Evolutionary conservation across 371 early-diverging fungal genomes (phyloP).

Genomic region (Zopfochytrium polystomum): DNA sequence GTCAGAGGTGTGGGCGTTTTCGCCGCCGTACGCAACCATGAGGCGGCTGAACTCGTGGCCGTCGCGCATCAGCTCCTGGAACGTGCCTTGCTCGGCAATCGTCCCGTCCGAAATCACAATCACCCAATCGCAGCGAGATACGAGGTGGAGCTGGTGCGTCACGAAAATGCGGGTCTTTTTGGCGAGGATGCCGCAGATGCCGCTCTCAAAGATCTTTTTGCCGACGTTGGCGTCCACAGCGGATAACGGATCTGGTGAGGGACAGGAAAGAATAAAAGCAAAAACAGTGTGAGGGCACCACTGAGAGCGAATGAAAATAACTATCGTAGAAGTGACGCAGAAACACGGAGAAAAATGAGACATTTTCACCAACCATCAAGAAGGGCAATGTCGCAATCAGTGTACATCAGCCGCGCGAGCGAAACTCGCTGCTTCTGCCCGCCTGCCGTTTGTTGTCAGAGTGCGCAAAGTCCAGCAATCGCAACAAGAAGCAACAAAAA

Average conservation of each 20-base stretch:
- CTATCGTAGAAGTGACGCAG: too few species aligned
- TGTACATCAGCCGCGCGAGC: constrained; percentile 50
- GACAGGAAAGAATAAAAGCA: not conserved
- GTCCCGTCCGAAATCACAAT: constrained; percentile 55
- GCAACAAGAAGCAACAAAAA: constrained; percentile 10
- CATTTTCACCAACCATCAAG: constrained; percentile 16
- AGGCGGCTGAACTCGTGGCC: constrained; percentile 44
- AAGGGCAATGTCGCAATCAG: constrained; percentile 18
- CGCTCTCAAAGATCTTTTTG: constrained; percentile 41
- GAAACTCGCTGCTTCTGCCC: constrained; percentile 62
- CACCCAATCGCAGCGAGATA: constrained; percentile 60
- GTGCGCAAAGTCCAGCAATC: not conserved
- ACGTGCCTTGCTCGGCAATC: constrained; percentile 58
- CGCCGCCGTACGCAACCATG: constrained; percentile 50
- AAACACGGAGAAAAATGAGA: not conserved
- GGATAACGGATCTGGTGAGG: constrained; percentile 47
- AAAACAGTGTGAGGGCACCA: constrained; percentile 34
- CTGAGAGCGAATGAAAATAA: constrained; percentile 55
- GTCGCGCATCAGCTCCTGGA: constrained; percentile 51
- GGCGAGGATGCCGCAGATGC: constrained; percentile 26
- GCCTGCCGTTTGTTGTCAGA: constrained; percentile 1
- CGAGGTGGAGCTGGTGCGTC: constrained; percentile 58
- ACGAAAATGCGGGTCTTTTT: constrained; percentile 46
- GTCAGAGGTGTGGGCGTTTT: constrained; percentile 8
- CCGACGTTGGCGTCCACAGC: constrained; percentile 48